Evolutionary conservation across 2,329 filamentous ascomycete species (phyloP).

Genomic region (Immersiporthe knoxdaviesiana): DNA sequence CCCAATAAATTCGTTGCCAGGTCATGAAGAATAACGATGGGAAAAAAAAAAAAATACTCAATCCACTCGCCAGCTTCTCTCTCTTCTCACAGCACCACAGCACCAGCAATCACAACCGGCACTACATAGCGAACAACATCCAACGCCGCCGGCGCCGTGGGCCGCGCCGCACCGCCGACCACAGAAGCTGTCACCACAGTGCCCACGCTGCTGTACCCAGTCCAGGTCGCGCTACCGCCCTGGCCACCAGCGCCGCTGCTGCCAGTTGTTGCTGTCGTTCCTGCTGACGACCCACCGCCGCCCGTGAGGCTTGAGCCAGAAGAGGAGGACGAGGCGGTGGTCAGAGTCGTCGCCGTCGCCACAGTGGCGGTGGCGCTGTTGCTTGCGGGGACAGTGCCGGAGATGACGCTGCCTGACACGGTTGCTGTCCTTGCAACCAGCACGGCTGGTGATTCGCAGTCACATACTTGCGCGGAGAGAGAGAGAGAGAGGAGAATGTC

Average conservation of each 20-base stretch:
- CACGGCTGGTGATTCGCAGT: slow-evolving; percentile 22
- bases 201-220: slow-evolving; percentile 27
- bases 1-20: not conserved
- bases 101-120: slow-evolving; percentile 22
- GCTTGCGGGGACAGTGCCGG: slow-evolving; percentile 1
- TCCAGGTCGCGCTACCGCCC: slow-evolving; percentile 20
- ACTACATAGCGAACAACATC: slow-evolving; percentile 19
- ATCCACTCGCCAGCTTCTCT: not conserved
- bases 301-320: slow-evolving; percentile 8
- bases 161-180: slow-evolving; percentile 20
- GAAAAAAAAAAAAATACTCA: not conserved
- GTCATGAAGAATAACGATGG: not conserved
- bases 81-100: slow-evolving; percentile 16
- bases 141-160: slow-evolving; percentile 12
- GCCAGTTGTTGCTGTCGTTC: not conserved
- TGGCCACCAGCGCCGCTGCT: not conserved
- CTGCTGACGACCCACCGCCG: not conserved
- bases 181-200: slow-evolving; percentile 27
- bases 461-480: too few species aligned
- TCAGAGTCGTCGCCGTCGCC: not conserved
- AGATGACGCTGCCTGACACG: slow-evolving; percentile 14
- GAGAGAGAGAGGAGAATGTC: too few species aligned
- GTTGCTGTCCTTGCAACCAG: slow-evolving; percentile 16
- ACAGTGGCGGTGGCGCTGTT: slow-evolving; percentile 15
- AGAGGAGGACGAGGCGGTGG: not conserved